Evolutionary conservation across 1,139 yeast species (phyloP).

Genomic region (Debaryomyces sp.): DNA sequence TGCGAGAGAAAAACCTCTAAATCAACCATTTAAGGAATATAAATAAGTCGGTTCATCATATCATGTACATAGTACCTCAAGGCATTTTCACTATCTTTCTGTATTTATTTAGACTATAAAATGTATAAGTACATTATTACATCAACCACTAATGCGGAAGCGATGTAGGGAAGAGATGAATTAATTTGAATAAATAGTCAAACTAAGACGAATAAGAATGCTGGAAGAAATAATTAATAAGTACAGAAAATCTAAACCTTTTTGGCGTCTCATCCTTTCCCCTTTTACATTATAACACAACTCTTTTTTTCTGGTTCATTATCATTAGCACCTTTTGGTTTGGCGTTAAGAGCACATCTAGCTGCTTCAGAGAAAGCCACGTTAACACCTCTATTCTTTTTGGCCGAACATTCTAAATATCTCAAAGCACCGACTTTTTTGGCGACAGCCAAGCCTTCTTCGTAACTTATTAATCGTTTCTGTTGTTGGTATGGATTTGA

Average conservation of each 20-base stretch:
- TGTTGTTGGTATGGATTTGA: constrained; percentile 42
- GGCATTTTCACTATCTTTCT: not conserved
- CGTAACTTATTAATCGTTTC: constrained; percentile 55
- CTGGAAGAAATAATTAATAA: not conserved
- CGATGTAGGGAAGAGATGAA: constrained; percentile 3
- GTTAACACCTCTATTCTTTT: constrained; percentile 91
- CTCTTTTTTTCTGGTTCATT: constrained; percentile 47
- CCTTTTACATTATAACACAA: constrained; percentile 41
- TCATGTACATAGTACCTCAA: not conserved
- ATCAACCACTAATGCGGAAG: not conserved
- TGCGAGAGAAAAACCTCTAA: constrained; percentile 39
- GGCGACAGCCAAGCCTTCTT: constrained; percentile 60
- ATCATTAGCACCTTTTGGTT: constrained; percentile 73
- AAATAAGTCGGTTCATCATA: not conserved
- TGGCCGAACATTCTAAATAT: constrained; percentile 91
- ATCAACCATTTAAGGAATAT: constrained; percentile 27
- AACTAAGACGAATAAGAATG: not conserved
- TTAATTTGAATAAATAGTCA: not conserved
- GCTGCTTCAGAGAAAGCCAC: constrained; percentile 98
- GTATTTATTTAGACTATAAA: constrained; percentile 1
- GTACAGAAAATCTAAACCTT: not conserved
- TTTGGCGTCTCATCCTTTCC: not conserved
- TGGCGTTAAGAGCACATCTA: constrained; percentile 90
- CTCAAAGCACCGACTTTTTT: constrained; percentile 83
- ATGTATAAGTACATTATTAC: constrained; percentile 2